These are phyloP conservation scores for Coemansia sp. DNA, from an alignment of 192 early-diverging fungal species.

Conservation along the genomic window DNA sequence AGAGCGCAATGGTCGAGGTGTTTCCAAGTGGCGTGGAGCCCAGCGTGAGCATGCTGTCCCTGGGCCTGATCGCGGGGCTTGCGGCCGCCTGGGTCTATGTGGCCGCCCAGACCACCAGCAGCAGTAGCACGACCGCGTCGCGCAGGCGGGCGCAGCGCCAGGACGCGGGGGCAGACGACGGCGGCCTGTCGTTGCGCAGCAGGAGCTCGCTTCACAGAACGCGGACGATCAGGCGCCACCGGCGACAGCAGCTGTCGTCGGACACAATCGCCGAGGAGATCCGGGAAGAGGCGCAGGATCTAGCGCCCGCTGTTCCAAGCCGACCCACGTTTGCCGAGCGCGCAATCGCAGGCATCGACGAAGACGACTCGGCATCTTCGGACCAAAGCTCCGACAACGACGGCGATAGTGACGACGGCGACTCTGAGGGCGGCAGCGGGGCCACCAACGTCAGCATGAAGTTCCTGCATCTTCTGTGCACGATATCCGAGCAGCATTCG, in stretches of 20 bases:
- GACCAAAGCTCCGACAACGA: slow-evolving; percentile 13
- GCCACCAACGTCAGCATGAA: slow-evolving; percentile 41
- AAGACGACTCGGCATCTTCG: too few species aligned
- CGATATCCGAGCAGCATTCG: slow-evolving; percentile 85
- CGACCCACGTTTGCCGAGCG: not conserved
- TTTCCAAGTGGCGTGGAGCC: slow-evolving; percentile 1
- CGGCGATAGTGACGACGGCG: slow-evolving; percentile 4
- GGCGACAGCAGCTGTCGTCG: slow-evolving; percentile 22
- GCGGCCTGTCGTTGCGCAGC: not conserved
- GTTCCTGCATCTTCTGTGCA: slow-evolving; percentile 68
- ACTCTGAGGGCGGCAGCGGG: slow-evolving; percentile 5
- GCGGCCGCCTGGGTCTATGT: slow-evolving; percentile 45
- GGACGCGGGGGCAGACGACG: slow-evolving; percentile 28
- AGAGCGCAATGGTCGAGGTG: not conserved
- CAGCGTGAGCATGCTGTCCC: slow-evolving; percentile 33
- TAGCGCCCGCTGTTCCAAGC: not conserved
- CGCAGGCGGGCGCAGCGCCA: not conserved
- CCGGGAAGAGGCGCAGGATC: slow-evolving; percentile 11
- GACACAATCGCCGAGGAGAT: slow-evolving; percentile 19
- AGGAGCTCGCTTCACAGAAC: slow-evolving; percentile 23
- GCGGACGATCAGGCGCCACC: slow-evolving; percentile 43
- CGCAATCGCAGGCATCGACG: too few species aligned
- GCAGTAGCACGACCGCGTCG: too few species aligned
- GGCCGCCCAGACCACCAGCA: slow-evolving; percentile 12
- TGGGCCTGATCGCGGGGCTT: slow-evolving; percentile 41